A percentile compares a stretch with the other conserved stretches of the same genome.
These are phyloP conservation scores for Claviceps quebecensis DNA, from an alignment of 2,329 filamentous ascomycete genomes.

Conservation along the genomic window DNA sequence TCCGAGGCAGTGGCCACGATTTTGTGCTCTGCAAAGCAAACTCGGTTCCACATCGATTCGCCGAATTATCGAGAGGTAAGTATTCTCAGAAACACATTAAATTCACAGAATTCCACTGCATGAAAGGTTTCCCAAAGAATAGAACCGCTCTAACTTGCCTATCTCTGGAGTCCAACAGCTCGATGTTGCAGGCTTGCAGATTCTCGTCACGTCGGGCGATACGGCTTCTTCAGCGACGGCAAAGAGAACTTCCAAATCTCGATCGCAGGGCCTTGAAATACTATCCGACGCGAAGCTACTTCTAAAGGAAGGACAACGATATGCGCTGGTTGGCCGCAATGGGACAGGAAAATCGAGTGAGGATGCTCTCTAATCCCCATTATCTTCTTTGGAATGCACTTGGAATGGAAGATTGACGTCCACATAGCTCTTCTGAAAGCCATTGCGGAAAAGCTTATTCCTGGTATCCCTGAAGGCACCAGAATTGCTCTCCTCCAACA, in stretches of 20 bases:
- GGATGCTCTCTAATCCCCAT: conserved; percentile 9
- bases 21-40: conserved; percentile 52
- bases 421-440: conserved; percentile 52
- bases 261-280: conserved; percentile 45
- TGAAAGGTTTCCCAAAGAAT: too few relatives aligned
- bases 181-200: conserved; percentile 59
- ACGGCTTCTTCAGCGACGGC: conserved; percentile 26
- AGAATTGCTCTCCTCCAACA: conserved; percentile 58
- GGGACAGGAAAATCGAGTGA: conserved; percentile 71
- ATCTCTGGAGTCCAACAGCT: conserved; percentile 29
- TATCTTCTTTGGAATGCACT: not conserved
- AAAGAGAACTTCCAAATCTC: conserved; percentile 37
- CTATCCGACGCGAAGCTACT: conserved; percentile 55
- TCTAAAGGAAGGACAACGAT: conserved; percentile 58
- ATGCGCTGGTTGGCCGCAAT: conserved; percentile 69
- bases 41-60: conserved; percentile 46
- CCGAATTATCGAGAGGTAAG: conserved; percentile 42
- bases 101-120: not conserved
- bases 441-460: conserved; percentile 64
- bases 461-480: conserved; percentile 54
- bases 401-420: not conserved
- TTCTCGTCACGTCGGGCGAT: conserved; percentile 42
- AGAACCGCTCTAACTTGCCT: too few relatives aligned
- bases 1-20: conserved; percentile 39
- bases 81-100: not conserved